These are phyloP conservation scores for Diaporthe citri DNA, from an alignment of 2,329 filamentous ascomycete genomes.

Conservation along the genomic window DNA sequence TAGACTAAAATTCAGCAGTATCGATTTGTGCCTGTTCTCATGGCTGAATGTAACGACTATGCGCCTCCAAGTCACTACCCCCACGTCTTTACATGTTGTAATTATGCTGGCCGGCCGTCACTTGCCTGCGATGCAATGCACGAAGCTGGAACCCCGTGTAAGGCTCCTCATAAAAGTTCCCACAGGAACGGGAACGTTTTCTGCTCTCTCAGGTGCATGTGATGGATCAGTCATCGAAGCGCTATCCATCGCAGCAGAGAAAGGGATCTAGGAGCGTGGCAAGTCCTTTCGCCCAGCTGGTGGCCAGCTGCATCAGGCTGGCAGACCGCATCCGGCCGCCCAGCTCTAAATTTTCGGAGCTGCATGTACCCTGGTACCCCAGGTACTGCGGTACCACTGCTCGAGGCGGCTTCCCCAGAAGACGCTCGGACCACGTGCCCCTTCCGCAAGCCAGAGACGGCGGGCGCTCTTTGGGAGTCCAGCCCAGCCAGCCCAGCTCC, in stretches of 20 bases:
- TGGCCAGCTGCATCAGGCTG: background rate
- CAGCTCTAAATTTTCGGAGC: background rate
- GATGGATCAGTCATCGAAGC: background rate
- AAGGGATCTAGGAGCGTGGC: background rate
- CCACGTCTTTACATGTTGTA: background rate
- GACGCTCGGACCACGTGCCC: slow-evolving; percentile 30
- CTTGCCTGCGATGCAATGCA: background rate
- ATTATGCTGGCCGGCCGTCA: too few species aligned
- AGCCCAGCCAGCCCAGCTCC: slow-evolving; percentile 21
- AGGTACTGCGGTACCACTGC: background rate
- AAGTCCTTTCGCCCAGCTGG: background rate
- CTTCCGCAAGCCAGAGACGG: background rate
- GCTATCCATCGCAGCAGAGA: background rate
- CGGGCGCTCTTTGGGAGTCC: slow-evolving; percentile 20
- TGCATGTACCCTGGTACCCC: slow-evolving; percentile 6
- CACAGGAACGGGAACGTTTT: background rate
- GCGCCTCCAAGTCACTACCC: background rate
- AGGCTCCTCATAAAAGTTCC: too few species aligned
- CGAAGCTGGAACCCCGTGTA: background rate
- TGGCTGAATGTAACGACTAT: too few species aligned
- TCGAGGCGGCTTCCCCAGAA: slow-evolving; percentile 14
- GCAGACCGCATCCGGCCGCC: background rate
- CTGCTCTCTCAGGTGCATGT: background rate
- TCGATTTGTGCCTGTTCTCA: background rate
- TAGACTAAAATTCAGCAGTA: slow-evolving; percentile 21